Conservation (phyloP, 2,329 filamentous ascomycete species). For the Aspergillus hortae region DNA sequence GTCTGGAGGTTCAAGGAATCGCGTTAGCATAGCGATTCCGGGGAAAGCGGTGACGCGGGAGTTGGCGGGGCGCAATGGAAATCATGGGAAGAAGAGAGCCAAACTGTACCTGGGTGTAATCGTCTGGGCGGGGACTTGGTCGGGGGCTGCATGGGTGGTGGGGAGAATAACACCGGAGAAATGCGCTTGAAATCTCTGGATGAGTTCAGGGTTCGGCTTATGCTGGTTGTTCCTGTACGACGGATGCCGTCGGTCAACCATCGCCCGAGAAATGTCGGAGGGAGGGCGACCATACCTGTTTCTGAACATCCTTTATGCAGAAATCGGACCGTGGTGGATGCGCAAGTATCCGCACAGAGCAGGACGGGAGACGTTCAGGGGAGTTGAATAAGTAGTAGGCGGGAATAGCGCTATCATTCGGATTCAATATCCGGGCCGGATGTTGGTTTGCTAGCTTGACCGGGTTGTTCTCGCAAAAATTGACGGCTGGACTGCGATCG, state of each 20-base stretch:
- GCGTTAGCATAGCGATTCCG: constrained; percentile 7
- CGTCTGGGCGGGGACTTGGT: constrained; percentile 19
- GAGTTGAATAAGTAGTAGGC: background rate
- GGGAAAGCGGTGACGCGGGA: background rate
- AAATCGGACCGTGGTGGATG: background rate
- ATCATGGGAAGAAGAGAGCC: background rate
- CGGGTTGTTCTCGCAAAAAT: background rate
- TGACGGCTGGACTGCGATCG: constrained; percentile 1
- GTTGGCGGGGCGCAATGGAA: background rate
- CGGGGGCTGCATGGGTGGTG: constrained; percentile 33
- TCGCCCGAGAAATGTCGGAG: background rate
- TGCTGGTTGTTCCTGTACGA: constrained; percentile 66
- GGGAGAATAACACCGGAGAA: constrained; percentile 68
- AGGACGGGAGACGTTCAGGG: background rate
- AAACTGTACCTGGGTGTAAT: constrained; percentile 24
- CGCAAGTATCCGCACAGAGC: background rate
- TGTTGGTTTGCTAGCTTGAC: background rate
- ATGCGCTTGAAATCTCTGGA: constrained; percentile 76
- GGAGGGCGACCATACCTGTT: constrained; percentile 40
- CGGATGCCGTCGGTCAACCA: constrained; percentile 12
- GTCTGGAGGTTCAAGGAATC: constrained; percentile 28
- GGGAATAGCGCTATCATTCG: constrained; percentile 10
- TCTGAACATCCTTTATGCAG: constrained; percentile 40
- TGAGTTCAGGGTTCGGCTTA: constrained; percentile 81
- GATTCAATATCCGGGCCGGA: constrained; percentile 2